phyloP scores from a whole-genome alignment of 2,329 filamentous ascomycete species.

The Thelonectria olida region DNA sequence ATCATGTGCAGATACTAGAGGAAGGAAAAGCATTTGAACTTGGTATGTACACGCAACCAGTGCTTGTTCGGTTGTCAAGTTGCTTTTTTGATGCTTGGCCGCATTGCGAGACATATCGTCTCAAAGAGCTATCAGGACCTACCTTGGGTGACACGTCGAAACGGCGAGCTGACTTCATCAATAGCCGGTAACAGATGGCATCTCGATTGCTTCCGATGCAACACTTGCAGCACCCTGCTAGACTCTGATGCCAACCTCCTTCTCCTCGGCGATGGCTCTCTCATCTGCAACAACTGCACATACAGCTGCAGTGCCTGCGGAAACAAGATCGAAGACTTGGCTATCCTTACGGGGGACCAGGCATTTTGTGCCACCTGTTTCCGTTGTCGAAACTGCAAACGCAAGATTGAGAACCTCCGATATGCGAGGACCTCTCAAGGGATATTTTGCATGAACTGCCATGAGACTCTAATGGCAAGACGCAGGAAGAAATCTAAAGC shows the following conservation, averaged over 20 bases:
- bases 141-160: conserved; percentile 4
- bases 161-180: conserved; percentile 40
- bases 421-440: conserved; percentile 98
- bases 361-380: conserved; percentile 98
- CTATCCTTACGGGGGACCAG: conserved; percentile 96
- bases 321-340: conserved; percentile 98
- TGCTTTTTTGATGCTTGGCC: not conserved
- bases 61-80: not conserved
- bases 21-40: conserved; percentile 99
- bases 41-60: conserved; percentile 65
- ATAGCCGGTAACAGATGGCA: conserved; percentile 96
- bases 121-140: conserved; percentile 20
- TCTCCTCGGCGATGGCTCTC: conserved; percentile 93
- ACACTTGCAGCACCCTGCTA: conserved; percentile 92
- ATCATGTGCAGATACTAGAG: conserved; percentile 79
- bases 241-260: conserved; percentile 98
- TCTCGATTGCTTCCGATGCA: conserved; percentile 98
- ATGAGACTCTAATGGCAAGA: conserved; percentile 94
- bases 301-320: conserved; percentile 97
- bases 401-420: conserved; percentile 96
- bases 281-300: conserved; percentile 99
- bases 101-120: conserved; percentile 17
- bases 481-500: conserved; percentile 87
- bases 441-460: conserved; percentile 99
- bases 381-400: conserved; percentile 96